Conservation (phyloP, 768 basidiomycete genomes). For the Xerocomus spinulosus region DNA sequence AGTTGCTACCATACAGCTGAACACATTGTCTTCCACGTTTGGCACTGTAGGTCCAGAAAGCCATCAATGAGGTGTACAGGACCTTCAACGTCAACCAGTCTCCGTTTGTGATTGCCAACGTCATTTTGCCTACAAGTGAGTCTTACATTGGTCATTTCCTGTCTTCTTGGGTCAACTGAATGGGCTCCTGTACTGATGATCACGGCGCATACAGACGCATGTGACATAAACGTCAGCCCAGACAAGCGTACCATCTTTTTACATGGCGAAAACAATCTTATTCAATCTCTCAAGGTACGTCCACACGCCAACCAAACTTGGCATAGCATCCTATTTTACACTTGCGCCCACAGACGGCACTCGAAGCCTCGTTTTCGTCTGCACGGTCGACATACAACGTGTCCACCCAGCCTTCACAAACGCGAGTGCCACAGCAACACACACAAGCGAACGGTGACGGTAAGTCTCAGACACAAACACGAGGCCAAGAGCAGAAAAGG, state of each 20-base stretch:
- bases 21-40: background rate
- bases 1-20: background rate
- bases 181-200: conserved; percentile 1
- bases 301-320: too few species aligned
- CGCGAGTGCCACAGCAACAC: conserved; percentile 8
- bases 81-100: conserved; percentile 3
- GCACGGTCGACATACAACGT: conserved; percentile 73
- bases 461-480: background rate
- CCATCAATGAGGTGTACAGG: conserved; percentile 4
- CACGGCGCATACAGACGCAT: conserved; percentile 47
- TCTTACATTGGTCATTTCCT: too few species aligned
- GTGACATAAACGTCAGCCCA: conserved; percentile 93
- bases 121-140: conserved; percentile 69
- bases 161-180: background rate
- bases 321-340: background rate
- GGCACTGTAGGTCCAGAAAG: conserved; percentile 2
- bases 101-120: conserved; percentile 47
- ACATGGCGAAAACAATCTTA: conserved; percentile 78
- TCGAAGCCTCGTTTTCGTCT: conserved; percentile 66
- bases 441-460: background rate
- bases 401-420: conserved; percentile 18
- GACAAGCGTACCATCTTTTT: conserved; percentile 96
- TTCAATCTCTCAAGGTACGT: conserved; percentile 71
- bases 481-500: background rate
- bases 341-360: conserved; percentile 41